Percentiles rank a stretch among this genome's conserved stretches.
Conservation (phyloP, 2,329 filamentous ascomycete species). For the Diaporthe sp. region DNA sequence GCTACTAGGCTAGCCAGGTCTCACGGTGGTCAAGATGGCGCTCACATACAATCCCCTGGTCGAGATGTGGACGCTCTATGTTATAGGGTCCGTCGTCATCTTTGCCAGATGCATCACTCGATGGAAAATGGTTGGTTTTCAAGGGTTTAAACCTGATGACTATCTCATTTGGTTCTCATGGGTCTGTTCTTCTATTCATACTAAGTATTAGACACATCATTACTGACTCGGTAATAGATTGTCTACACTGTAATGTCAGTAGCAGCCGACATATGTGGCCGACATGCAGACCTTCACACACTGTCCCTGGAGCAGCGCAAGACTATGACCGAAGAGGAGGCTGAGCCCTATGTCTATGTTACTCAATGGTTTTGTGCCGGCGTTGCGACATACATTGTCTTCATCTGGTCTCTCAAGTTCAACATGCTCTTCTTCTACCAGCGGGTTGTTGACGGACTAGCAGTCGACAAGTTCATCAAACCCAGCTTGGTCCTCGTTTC, state of each 20-base stretch:
- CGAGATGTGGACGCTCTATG: constrained; percentile 55
- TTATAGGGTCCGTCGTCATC: constrained; percentile 50
- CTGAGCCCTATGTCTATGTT: constrained; percentile 48
- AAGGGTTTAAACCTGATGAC: constrained; percentile 52
- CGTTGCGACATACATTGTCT: constrained; percentile 50
- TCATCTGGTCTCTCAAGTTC: constrained; percentile 57
- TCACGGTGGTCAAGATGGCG: constrained; percentile 17
- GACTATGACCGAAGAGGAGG: constrained; percentile 48
- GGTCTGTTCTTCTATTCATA: constrained; percentile 40
- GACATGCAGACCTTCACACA: constrained; percentile 46
- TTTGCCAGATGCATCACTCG: constrained; percentile 50
- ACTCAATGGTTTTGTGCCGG: constrained; percentile 54
- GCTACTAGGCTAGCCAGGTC: neutral
- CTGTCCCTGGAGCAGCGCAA: constrained; percentile 50
- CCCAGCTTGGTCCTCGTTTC: constrained; percentile 51
- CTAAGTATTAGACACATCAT: too few relatives aligned
- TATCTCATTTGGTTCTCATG: constrained; percentile 50
- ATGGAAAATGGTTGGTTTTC: constrained; percentile 50
- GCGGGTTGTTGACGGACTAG: constrained; percentile 52
- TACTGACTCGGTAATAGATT: constrained; percentile 41
- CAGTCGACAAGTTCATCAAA: constrained; percentile 53
- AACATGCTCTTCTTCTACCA: constrained; percentile 58
- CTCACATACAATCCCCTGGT: constrained; percentile 41
- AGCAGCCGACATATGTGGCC: constrained; percentile 27
- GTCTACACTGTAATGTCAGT: constrained; percentile 42